A percentile compares a stretch with the other conserved stretches of the same genome.
These are phyloP conservation scores for Fusarium domesticum DNA, from an alignment of 2,329 filamentous ascomycete species.

Conservation along the genomic window DNA sequence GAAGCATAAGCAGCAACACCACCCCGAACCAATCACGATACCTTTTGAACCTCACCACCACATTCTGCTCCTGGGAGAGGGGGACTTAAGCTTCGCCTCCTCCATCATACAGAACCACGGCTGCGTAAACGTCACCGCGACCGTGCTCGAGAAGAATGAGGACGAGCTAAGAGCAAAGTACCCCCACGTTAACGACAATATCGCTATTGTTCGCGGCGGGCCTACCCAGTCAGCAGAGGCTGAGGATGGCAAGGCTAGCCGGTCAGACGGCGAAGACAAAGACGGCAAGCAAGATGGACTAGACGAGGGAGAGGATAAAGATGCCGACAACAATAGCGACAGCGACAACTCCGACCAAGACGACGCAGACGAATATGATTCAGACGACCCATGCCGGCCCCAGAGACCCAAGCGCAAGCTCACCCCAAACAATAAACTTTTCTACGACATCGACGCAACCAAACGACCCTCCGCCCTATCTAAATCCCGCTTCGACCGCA, in stretches of 20 bases:
- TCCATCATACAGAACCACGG: constrained; percentile 64
- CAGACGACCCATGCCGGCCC: constrained; percentile 19
- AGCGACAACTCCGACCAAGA: constrained; percentile 6
- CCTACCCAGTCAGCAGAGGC: constrained; percentile 17
- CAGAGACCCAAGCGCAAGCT: constrained; percentile 13
- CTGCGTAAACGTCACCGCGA: constrained; percentile 66
- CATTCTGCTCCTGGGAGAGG: constrained; percentile 77
- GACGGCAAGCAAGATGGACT: constrained; percentile 3
- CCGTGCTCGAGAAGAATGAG: constrained; percentile 59
- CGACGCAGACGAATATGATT: constrained; percentile 16
- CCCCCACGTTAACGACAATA: constrained; percentile 62
- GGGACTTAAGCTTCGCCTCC: constrained; percentile 74
- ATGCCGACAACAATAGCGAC: constrained; percentile 18
- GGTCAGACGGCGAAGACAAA: constrained; percentile 2
- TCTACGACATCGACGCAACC: constrained; percentile 66
- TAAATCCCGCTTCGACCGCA: constrained; percentile 61
- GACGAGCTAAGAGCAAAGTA: constrained; percentile 68
- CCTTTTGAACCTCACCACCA: constrained; percentile 65
- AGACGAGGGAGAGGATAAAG: constrained; percentile 10
- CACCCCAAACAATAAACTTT: constrained; percentile 38
- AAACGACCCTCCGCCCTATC: constrained; percentile 51
- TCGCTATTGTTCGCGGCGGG: constrained; percentile 45
- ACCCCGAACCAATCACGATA: constrained; percentile 48
- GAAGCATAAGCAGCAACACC: constrained; percentile 28
- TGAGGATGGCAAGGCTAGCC: constrained; percentile 3